A percentile compares a stretch with the other conserved stretches of the same genome.
phyloP scores from a whole-genome alignment of 2,329 filamentous ascomycete genomes.

The Epichloe sp. region DNA sequence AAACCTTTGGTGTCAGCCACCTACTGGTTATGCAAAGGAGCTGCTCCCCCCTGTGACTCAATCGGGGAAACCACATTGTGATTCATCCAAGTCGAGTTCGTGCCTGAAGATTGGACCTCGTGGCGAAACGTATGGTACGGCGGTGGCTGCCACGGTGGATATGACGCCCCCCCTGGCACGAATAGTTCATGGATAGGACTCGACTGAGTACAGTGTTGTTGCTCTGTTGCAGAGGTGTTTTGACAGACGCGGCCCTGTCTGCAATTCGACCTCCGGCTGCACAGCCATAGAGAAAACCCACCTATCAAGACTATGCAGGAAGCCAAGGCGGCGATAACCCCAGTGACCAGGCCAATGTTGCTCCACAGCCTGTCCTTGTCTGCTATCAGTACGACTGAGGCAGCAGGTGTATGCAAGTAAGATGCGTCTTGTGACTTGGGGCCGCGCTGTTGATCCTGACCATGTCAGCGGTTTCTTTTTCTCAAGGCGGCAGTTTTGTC shows the following conservation, averaged over 20 bases:
- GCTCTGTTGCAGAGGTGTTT: not conserved
- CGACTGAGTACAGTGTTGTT: not conserved
- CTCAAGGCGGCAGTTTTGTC: not conserved
- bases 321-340: not conserved
- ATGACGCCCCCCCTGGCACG: not conserved
- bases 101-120: not conserved
- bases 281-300: not conserved
- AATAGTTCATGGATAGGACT: not conserved
- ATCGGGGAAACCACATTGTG: not conserved
- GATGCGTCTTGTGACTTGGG: not conserved
- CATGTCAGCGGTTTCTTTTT: not conserved
- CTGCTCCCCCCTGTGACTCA: not conserved
- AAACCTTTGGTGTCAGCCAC: not conserved
- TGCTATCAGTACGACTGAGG: not conserved
- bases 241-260: not conserved
- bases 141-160: not conserved
- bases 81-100: not conserved
- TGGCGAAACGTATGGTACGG: not conserved
- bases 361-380: not conserved
- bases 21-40: not conserved
- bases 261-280: not conserved
- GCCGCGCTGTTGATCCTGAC: not conserved
- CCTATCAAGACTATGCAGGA: not conserved
- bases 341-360: not conserved
- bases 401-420: not conserved